Evolutionary conservation across 176 grass and related monocot genomes (phyloP), one percentile per base, ranked within the genome.

Genomic region (Phyllostachys edulis): DNA sequence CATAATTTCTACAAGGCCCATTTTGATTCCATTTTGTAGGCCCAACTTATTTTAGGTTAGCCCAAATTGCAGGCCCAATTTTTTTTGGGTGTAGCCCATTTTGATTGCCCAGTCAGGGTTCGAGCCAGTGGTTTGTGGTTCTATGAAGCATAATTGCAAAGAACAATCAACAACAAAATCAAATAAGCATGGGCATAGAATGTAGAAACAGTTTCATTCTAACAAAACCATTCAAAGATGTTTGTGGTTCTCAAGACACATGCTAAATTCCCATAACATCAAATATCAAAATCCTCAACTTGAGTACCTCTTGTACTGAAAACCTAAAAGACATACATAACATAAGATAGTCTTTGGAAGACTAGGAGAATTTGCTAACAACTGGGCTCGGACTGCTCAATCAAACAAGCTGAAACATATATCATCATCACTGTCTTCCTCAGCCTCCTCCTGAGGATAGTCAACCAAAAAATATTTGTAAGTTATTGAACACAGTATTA

Each of bases 351-450:
- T n/a, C n/a, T n/a, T n/a, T n/a, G n/a, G n/a, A n/a, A n/a, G n/a
- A n/a, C n/a, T n/a, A n/a, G n/a, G n/a, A n/a, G n/a, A n/a, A n/a
- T n/a, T n/a, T n/a, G n/a, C n/a, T n/a, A n/a, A n/a, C n/a, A n/a
- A n/a, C n/a, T n/a, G n/a, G n/a, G n/a, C n/a, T n/a, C n/a, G n/a
- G n/a, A n/a, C n/a, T n/a, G n/a, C n/a, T n/a, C n/a, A n/a, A n/a
- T n/a, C n/a, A 2, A 95, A 95, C 64, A 95, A 80, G 79, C 90
- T 90, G 82, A 95, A 95, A 57, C 93, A 90, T 90, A 95, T 92
- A 76, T 95, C 92, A 6, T 92, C 93, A 41, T 95, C 90, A 11
- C 85, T 88, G 79, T 95, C 93, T 75, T 95, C 93, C 85, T 95
- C 88, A 0, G 78, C 85, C 49, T 95, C 93, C 40, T 95, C 93